Percentiles rank a stretch among this genome's conserved stretches.
These are phyloP conservation scores for Saccharomyces hybrid DNA, from an alignment of 1,139 yeast species.

Conservation along the genomic window DNA sequence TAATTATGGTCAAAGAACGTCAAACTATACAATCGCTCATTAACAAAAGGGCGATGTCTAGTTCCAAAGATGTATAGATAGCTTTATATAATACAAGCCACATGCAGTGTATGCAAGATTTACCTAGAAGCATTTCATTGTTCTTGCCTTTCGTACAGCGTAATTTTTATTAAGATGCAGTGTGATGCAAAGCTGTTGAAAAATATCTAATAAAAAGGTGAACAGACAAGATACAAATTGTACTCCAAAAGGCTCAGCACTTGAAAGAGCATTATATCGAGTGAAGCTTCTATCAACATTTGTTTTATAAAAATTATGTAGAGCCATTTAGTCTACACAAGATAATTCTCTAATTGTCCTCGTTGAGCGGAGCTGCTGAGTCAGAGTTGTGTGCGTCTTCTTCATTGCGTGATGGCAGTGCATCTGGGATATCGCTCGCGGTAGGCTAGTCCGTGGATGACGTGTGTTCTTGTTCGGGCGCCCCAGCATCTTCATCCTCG, in stretches of 20 bases:
- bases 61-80: slow-evolving; percentile 12
- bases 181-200: not conserved
- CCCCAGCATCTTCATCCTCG: slow-evolving; percentile 20
- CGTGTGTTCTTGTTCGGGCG: slow-evolving; percentile 5
- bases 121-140: not conserved
- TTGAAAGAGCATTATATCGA: not conserved
- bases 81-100: not conserved
- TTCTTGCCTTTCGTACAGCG: too few relatives aligned
- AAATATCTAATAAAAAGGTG: not conserved
- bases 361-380: not conserved
- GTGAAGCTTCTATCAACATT: not conserved
- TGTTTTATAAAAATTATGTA: not conserved
- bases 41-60: slow-evolving; percentile 13
- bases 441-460: slow-evolving; percentile 14
- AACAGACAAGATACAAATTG: not conserved
- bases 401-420: not conserved
- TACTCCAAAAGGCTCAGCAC: too few relatives aligned
- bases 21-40: slow-evolving; percentile 22
- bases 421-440: not conserved
- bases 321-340: not conserved
- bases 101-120: not conserved
- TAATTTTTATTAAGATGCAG: too few relatives aligned
- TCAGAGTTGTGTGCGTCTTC: not conserved
- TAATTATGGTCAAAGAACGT: slow-evolving; percentile 39
- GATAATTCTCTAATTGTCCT: not conserved